phyloP scores from a whole-genome alignment of 495 filamentous ascomycete species.

The Aspergillus homomorphus region DNA sequence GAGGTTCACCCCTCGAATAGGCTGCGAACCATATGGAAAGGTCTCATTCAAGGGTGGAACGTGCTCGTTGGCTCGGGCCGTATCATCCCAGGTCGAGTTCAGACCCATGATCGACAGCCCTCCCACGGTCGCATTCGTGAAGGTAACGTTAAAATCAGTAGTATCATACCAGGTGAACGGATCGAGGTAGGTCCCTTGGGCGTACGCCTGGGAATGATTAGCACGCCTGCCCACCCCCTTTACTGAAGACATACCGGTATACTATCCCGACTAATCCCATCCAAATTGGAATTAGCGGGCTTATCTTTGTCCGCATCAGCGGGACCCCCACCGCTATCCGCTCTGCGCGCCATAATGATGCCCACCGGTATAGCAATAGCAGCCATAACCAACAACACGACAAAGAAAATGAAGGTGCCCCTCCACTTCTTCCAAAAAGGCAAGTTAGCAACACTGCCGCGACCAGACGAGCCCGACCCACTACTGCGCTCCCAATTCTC shows the following conservation, averaged over 20 bases:
- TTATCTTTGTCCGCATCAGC: not conserved
- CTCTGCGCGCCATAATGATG: slow-evolving; percentile 67
- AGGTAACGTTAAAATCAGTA: slow-evolving; percentile 89
- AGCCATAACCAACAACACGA: slow-evolving; percentile 56
- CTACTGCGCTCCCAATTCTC: slow-evolving; percentile 35
- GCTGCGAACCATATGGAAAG: slow-evolving; percentile 69
- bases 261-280: slow-evolving; percentile 53
- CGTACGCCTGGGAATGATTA: slow-evolving; percentile 35
- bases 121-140: slow-evolving; percentile 80
- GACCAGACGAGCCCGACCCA: slow-evolving; percentile 15
- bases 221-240: not conserved
- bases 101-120: slow-evolving; percentile 88
- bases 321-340: slow-evolving; percentile 21
- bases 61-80: slow-evolving; percentile 67
- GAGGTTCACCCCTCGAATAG: slow-evolving; percentile 86
- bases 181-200: slow-evolving; percentile 76
- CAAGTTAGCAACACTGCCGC: slow-evolving; percentile 2
- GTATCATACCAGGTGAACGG: slow-evolving; percentile 94
- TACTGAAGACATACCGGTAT: slow-evolving; percentile 52
- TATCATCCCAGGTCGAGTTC: slow-evolving; percentile 83
- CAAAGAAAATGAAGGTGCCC: slow-evolving; percentile 34
- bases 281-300: slow-evolving; percentile 50
- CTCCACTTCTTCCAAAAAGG: slow-evolving; percentile 37
- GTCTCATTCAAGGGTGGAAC: slow-evolving; percentile 71
- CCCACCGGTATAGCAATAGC: slow-evolving; percentile 73